Base-by-base conservation (phyloP, 768 basidiomycete genomes). In the Tubosaeta sp. region DNA sequence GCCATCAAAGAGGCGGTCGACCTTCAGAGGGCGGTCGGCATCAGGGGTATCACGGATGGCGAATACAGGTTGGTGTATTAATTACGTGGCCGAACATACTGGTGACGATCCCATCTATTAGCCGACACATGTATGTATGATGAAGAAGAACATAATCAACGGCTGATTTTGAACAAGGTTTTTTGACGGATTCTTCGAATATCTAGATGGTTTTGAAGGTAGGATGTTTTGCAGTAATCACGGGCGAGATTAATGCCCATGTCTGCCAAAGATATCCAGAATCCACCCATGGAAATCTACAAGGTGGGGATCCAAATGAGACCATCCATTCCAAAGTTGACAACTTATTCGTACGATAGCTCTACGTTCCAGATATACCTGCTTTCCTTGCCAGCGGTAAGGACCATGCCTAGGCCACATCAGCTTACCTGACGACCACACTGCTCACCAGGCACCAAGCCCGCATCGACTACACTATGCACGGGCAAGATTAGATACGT, bases 401-500 rank as follows among this genome's bases (percentile, higher is more conserved):
- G 61, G 51, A 8, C 2, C 22, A 19, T 16, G 18, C 24, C 29
- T 13, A 1, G 30, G 27, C 25, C 27, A 13, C 6, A 8, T n/a
- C 19, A 10, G 10, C 29, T 13, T 16, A 7, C 24, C 11, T 1
- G 19, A 19, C 16, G 35, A 36, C 0, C 22, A 40, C 29, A 4
- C 4, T 29, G 3, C 39, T 40, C 30, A 49, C 25, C 29, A 64
- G 64, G 58, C 16, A 52, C 40, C 27, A 65, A 56, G 43, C 64
- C 61, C 18, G 64, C 53, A 4, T 2, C 49, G 11, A 64, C 63
- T 31, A 58, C 54, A 18, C 22, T 64, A 2, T 64, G 63, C 44
- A 64, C 85, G 77, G 74, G 80, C 21, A 86, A 84, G 65, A 82
- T 87, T 54, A 79, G 67, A 67, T 77, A 83, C 36, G 79, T 76